Evolutionary conservation across 495 filamentous ascomycete species (phyloP), one percentile per base, ranked within the genome.

Genomic region (Thermochaetoides thermophila): DNA sequence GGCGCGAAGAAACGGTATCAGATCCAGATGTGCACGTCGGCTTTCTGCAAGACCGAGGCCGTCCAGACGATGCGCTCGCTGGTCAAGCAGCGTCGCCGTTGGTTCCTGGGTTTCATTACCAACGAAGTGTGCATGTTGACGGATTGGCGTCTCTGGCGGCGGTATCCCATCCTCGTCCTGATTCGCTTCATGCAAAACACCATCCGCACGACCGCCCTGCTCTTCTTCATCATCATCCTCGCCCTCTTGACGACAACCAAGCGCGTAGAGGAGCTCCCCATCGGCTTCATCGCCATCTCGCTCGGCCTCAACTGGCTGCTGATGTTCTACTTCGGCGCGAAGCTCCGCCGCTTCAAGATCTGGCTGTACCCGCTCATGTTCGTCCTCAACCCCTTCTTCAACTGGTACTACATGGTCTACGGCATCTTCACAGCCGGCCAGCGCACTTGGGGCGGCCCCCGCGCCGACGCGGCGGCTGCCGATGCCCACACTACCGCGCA

Each of bases 121-220:
- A 97, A 97, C 55, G 89, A 96, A 47, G 87, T 84, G 1, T 96
- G 89, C 61, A 95, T 97, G 89, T 62, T 97, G 60, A 97, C 89
- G 8, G 89, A 97, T 56, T 68, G 78, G 43, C 71, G 89, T 36
- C 67, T 96, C 16, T 96, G 87, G 87, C 78, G 64, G 49, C 72
- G 84, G 32, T 97, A 97, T 52, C 86, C 89, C 0, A 67, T 95
- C 32, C 64, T 97, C n/a, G 76, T 82, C 38, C 39, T 86, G 30
- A 76, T 97, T 23, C 77, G 89, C 24, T 86, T 97, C 53, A 78
- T 87, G 73, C 85, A 94, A 40, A 91, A 96, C 60, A 97, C 85
- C 5, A 93, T 97, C 52, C 76, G 89, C 36, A 96, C 89, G 4
- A 97, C 89, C 1, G 83, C 85, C 3, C 64, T 97, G 23, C 71